Evolutionary conservation across 768 basidiomycete species (phyloP).

Genomic region (Amanita molliuscula): DNA sequence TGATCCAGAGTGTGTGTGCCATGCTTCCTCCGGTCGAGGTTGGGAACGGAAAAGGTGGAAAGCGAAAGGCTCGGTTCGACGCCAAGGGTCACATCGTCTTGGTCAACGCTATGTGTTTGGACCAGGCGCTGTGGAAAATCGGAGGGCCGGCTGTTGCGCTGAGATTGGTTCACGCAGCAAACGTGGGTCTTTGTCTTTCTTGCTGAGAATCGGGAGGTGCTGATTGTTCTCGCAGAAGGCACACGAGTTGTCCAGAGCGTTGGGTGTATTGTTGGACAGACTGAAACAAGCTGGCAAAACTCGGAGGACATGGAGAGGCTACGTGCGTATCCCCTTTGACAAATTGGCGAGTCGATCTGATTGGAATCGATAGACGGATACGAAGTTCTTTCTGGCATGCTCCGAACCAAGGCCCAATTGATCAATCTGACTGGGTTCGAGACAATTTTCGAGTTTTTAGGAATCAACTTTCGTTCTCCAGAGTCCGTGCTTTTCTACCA

Average conservation of each 20-base stretch:
- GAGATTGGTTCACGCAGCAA: constrained; percentile 65
- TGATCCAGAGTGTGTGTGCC: constrained; percentile 3
- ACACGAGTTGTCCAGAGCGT: constrained; percentile 65
- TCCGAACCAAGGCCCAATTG: constrained; percentile 59
- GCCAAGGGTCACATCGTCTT: constrained; percentile 46
- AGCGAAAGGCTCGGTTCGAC: constrained; percentile 11
- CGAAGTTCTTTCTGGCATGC: constrained; percentile 68
- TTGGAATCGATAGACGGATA: constrained; percentile 58
- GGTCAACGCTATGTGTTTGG: constrained; percentile 54
- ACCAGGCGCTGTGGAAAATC: constrained; percentile 70
- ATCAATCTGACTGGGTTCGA: constrained; percentile 79
- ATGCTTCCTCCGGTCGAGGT: not conserved
- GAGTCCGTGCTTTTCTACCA: constrained; percentile 43
- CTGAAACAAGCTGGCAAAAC: constrained; percentile 85
- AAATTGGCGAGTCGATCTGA: not conserved
- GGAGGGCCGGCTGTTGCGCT: constrained; percentile 74
- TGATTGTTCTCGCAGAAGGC: constrained; percentile 35
- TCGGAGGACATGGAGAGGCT: constrained; percentile 91
- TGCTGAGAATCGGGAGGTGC: not conserved
- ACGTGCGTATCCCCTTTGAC: constrained; percentile 30
- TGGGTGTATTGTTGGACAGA: constrained; percentile 67
- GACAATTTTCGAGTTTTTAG: constrained; percentile 77
- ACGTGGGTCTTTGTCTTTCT: constrained; percentile 26
- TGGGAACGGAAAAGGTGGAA: constrained; percentile 1
- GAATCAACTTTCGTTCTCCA: constrained; percentile 72